phyloP scores from a whole-genome alignment of 1,139 yeast genomes.

The Pichia sp. region DNA sequence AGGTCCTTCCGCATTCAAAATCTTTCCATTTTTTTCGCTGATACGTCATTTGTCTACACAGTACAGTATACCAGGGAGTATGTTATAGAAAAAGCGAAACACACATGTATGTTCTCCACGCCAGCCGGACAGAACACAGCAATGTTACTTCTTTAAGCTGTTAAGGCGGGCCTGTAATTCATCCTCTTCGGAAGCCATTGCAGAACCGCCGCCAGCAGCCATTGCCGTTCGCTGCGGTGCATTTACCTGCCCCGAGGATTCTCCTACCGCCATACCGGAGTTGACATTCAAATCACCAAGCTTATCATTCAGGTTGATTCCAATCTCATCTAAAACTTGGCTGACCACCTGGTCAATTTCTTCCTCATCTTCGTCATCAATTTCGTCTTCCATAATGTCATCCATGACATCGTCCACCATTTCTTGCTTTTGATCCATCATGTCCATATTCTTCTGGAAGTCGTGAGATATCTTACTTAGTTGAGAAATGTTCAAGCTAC shows the following conservation, averaged over 20 bases:
- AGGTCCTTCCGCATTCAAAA: too few species aligned
- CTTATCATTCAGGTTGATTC: conserved; percentile 70
- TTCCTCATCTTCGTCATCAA: conserved; percentile 70
- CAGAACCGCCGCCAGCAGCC: conserved; percentile 31
- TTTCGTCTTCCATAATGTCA: conserved; percentile 85
- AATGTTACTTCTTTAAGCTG: conserved; percentile 63
- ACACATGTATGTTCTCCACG: too few species aligned
- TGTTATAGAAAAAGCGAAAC: too few species aligned
- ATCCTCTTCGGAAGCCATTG: conserved; percentile 48
- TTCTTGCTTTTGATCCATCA: conserved; percentile 98
- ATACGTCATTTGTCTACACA: too few species aligned
- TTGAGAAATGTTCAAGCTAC: conserved; percentile 82
- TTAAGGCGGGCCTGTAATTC: conserved; percentile 86
- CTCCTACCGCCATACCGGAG: neutral
- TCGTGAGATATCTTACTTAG: conserved; percentile 88
- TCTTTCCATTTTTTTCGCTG: too few species aligned
- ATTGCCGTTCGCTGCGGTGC: conserved; percentile 30
- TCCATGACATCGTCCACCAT: conserved; percentile 98
- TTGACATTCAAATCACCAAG: conserved; percentile 39
- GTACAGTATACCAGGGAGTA: too few species aligned
- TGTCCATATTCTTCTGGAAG: conserved; percentile 86
- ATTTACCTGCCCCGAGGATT: neutral
- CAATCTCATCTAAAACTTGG: conserved; percentile 92
- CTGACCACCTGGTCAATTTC: conserved; percentile 91
- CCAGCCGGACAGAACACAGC: too few species aligned